Conservation (phyloP, 2,329 filamentous ascomycete species). For the Pyrenophora seminiperda region DNA sequence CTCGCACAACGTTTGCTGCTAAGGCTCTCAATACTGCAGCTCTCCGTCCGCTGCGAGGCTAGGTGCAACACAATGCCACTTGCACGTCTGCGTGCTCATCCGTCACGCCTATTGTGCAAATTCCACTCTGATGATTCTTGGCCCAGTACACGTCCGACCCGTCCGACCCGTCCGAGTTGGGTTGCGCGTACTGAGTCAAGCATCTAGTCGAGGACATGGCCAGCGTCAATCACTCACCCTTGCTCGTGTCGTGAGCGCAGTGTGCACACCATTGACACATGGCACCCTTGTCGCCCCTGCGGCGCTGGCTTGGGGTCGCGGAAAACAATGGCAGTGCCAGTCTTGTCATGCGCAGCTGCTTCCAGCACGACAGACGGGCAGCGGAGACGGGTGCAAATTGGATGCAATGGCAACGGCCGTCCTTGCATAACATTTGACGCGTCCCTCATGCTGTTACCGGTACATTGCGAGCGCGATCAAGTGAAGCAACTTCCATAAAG, state of each 20-base stretch:
- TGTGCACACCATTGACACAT: constrained; percentile 40
- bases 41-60: constrained; percentile 9
- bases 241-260: constrained; percentile 20
- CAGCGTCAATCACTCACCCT: constrained; percentile 17
- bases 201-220: constrained; percentile 9
- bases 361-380: constrained; percentile 22
- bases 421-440: constrained; percentile 33
- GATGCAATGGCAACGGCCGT: constrained; percentile 20
- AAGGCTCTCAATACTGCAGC: constrained; percentile 7
- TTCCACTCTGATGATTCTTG: neutral
- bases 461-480: constrained; percentile 7
- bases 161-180: too few species aligned
- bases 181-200: constrained; percentile 13
- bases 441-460: constrained; percentile 16
- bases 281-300: constrained; percentile 41
- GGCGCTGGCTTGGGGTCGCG: constrained; percentile 18
- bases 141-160: neutral
- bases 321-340: constrained; percentile 16
- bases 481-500: constrained; percentile 20
- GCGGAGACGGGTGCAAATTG: constrained; percentile 39
- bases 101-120: constrained; percentile 1
- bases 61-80: constrained; percentile 9
- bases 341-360: constrained; percentile 21
- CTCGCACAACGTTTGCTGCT: constrained; percentile 20
- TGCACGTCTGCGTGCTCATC: neutral